Base-by-base conservation (phyloP, 768 basidiomycete species). In the Boletus tomentosulus region DNA sequence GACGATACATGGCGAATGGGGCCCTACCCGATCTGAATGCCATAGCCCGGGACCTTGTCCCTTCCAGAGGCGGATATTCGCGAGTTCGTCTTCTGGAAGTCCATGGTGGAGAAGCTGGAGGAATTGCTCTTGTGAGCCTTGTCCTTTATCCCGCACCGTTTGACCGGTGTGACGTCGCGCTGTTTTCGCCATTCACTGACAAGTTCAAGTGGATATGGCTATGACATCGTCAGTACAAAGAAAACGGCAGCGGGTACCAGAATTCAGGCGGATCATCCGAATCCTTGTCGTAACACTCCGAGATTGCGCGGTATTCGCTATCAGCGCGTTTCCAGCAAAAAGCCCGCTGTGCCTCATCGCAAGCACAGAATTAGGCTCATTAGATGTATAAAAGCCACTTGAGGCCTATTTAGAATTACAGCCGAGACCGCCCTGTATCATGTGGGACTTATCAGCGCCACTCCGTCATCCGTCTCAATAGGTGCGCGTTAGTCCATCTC, bases 21-120 rank as follows among this genome's bases (percentile, higher is more conserved):
- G 41, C 10, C 41, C 4, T 25, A 66, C 70, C 64, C 57, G 16
- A 69, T 69, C 61, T 70, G 70, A 35, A 69, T 67, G 13, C 70
- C 68, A 60, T 70, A 67, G 25, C 66, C 60, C 15, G 67, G 46
- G 24, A 51, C 42, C 13, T 13, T 56, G 33, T 66, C 52, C 27
- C 33, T 45, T 22, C 50, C 62, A 1, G 63, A 38, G 28, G 27
- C 33, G 12, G 63, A 66, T 8, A 54, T 53, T 46, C 38, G 57
- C 49, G 58, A 58, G 48, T 42, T 58, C 30, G 60, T 57, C 51
- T 64, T 64, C 43, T 50, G 54, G 42, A 62, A 48, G 4, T 53
- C 48, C 62, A 63, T 57, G 16, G n/a, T n/a, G 37, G 13, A 15
- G 25, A 4, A 25, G 11, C 22, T 3, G 19, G 12, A 3, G 16